Evolutionary conservation across 805 yeast species (phyloP).

Genomic region (Metschnikowia proteae): DNA sequence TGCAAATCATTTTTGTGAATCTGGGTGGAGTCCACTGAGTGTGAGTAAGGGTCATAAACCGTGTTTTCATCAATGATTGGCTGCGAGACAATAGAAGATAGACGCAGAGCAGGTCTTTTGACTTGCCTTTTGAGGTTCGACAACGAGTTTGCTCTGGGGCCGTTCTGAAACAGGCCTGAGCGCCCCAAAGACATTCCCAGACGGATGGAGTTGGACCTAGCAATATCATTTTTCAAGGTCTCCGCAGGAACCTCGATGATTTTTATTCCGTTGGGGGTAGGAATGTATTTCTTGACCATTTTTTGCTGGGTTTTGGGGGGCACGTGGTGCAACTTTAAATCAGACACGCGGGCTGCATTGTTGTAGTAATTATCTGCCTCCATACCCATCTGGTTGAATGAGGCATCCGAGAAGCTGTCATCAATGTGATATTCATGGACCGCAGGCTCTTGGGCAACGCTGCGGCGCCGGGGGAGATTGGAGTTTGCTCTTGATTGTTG

Average conservation of each 20-base stretch:
- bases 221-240: slow-evolving; percentile 33
- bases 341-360: slow-evolving; percentile 34
- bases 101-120: slow-evolving; percentile 13
- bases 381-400: slow-evolving; percentile 26
- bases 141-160: slow-evolving; percentile 25
- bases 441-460: slow-evolving; percentile 1
- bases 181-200: slow-evolving; percentile 27
- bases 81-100: slow-evolving; percentile 12
- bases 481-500: slow-evolving; percentile 9
- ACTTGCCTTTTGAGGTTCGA: slow-evolving; percentile 10
- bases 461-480: slow-evolving; percentile 10
- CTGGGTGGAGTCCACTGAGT: slow-evolving; percentile 1
- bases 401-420: slow-evolving; percentile 31
- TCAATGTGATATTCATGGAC: slow-evolving; percentile 22
- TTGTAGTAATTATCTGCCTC: slow-evolving; percentile 20
- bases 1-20: slow-evolving; percentile 25
- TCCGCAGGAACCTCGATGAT: slow-evolving; percentile 65
- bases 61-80: slow-evolving; percentile 18
- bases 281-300: slow-evolving; percentile 66
- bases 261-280: slow-evolving; percentile 68
- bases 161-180: slow-evolving; percentile 15
- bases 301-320: slow-evolving; percentile 23
- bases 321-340: slow-evolving; percentile 28
- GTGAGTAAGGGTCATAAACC: slow-evolving; percentile 24
- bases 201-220: slow-evolving; percentile 39